A percentile compares a stretch with the other conserved stretches of the same genome.
Conservation (phyloP, 2,329 filamentous ascomycete genomes). For the Dichotomopilus funicola region DNA sequence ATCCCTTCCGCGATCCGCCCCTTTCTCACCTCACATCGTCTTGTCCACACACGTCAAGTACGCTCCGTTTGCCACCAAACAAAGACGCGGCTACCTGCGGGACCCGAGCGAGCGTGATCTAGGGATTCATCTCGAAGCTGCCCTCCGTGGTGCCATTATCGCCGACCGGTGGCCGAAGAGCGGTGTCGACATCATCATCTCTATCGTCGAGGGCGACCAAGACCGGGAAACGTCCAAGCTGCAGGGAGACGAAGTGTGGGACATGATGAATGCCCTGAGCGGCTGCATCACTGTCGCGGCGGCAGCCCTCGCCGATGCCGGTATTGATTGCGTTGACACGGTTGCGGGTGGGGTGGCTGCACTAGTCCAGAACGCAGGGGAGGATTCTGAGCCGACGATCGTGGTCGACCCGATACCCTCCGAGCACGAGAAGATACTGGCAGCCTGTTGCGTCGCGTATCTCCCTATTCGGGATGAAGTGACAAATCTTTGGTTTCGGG, state of each 20-base stretch:
- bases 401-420: constrained; percentile 77
- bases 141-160: constrained; percentile 81
- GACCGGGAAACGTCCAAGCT: constrained; percentile 49
- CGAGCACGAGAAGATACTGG: constrained; percentile 70
- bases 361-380: constrained; percentile 46
- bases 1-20: constrained; percentile 79
- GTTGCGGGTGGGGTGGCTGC: constrained; percentile 86
- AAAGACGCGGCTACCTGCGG: constrained; percentile 76
- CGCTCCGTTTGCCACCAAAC: constrained; percentile 82
- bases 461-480: constrained; percentile 82
- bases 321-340: constrained; percentile 90
- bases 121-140: constrained; percentile 84
- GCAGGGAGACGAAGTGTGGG: constrained; percentile 63
- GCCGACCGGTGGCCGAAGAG: constrained; percentile 98
- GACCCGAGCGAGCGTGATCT: constrained; percentile 84
- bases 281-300: constrained; percentile 92
- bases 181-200: constrained; percentile 90
- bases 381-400: constrained; percentile 35
- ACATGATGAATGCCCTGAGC: constrained; percentile 83
- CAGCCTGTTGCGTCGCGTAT: constrained; percentile 86
- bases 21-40: constrained; percentile 88
- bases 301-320: constrained; percentile 86
- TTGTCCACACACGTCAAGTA: constrained; percentile 94
- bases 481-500: constrained; percentile 92
- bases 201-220: constrained; percentile 88